Evolutionary conservation across 495 filamentous ascomycete genomes (phyloP), one percentile per base, ranked within the genome.

Genomic region (Annulohypoxylon moriforme): DNA sequence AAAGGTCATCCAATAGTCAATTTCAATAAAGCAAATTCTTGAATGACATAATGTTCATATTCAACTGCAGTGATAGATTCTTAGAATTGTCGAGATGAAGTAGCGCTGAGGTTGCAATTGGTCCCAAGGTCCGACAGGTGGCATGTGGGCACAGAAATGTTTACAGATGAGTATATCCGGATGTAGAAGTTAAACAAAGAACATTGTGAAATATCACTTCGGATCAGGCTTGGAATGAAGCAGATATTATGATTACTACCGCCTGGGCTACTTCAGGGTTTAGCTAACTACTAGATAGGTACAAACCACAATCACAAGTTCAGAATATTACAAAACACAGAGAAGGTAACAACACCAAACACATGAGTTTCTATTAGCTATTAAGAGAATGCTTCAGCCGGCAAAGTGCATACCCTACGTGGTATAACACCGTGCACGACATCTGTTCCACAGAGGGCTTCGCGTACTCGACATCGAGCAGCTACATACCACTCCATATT

Each of bases 361-460:
- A 69, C 74, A 67, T 66, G 71, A 67, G 71, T 70, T 70, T 78
- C 71, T 76, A 78, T 78, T 78, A 78, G 76, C 76, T 78, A 78
- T 78, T 78, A 78, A 74, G 74, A 74, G 65, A 72, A 68, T 73
- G 75, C 72, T 75, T 74, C 68, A 65, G 69, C 52, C 72, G 67
- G 58, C 62, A 29, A 56, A 14, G 42, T 25, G 60, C 36, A 68
- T 20, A 56, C 71, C 73, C 56, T 72, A 74, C 10, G 44, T 77
- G 71, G 76, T 59, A 73, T 13, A 64, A 64, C 71, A 66, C 68
- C 5, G 44, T 24, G 47, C 75, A n/a, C 67, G 69, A 74, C 71
- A 71, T 74, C 63, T 68, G 62, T 44, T 74, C 67, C 71, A 36
- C 56, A 8, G 34, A 46, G 64, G 70, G 67, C 53, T 22, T 74